Conservation (phyloP, 768 basidiomycete genomes). For the Lactifluus echinatus region DNA sequence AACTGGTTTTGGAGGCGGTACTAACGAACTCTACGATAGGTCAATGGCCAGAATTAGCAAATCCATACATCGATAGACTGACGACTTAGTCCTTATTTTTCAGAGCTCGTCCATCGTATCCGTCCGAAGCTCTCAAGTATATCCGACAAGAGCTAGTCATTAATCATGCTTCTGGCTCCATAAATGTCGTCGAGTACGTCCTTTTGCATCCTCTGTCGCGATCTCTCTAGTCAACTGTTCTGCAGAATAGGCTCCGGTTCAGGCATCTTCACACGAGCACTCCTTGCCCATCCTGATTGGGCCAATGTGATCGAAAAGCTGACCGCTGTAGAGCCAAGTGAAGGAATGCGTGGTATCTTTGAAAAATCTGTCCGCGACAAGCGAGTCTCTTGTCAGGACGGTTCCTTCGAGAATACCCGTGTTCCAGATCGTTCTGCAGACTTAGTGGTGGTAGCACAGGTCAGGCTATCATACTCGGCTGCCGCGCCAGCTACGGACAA, state of each 20-base stretch:
- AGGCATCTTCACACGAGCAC: constrained; percentile 80
- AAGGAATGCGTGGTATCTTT: constrained; percentile 79
- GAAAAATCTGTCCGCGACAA: constrained; percentile 42
- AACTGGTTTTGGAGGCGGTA: constrained; percentile 67
- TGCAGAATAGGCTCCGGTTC: constrained; percentile 75
- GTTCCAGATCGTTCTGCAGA: constrained; percentile 65
- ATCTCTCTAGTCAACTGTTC: background rate
- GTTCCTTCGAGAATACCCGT: constrained; percentile 61
- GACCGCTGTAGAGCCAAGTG: constrained; percentile 73
- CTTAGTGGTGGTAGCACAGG: constrained; percentile 70
- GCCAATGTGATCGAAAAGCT: constrained; percentile 41
- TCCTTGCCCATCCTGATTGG: constrained; percentile 58
- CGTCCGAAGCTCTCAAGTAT: constrained; percentile 46
- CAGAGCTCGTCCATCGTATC: constrained; percentile 82
- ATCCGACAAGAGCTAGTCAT: constrained; percentile 43
- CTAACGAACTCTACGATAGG: constrained; percentile 78
- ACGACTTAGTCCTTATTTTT: background rate
- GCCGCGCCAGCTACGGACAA: constrained; percentile 11
- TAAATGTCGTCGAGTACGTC: constrained; percentile 62
- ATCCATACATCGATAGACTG: background rate
- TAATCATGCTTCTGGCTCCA: constrained; percentile 25
- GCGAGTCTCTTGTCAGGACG: constrained; percentile 48
- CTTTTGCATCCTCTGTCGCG: constrained; percentile 20
- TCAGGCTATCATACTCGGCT: constrained; percentile 21
- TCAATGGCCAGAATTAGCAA: constrained; percentile 22